phyloP scores from a whole-genome alignment of 495 filamentous ascomycete species.

The Aspergillus sclerotioniger region DNA sequence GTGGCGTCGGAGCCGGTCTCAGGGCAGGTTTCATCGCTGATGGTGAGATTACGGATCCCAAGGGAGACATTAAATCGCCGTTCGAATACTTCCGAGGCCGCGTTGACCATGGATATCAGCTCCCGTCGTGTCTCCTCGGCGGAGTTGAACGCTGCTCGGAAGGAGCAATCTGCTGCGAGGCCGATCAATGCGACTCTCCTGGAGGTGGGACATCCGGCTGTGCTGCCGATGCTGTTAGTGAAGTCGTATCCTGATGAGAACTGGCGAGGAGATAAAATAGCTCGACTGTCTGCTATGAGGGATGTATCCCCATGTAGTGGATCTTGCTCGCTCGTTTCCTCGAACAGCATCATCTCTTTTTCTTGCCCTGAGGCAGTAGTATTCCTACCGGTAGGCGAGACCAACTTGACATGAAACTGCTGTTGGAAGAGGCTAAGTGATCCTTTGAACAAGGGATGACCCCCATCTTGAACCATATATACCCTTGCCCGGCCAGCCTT shows the following conservation, averaged over 20 bases:
- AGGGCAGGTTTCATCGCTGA: conserved; percentile 66
- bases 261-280: not conserved
- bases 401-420: conserved; percentile 58
- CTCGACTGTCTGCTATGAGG: no score
- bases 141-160: conserved; percentile 63
- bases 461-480: conserved; percentile 65
- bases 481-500: conserved; percentile 80
- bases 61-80: conserved; percentile 85
- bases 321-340: not conserved
- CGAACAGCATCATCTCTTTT: conserved; percentile 36
- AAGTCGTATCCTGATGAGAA: not conserved
- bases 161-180: conserved; percentile 88
- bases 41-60: conserved; percentile 74
- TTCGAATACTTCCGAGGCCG: conserved; percentile 79
- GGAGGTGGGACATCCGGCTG: conserved; percentile 72
- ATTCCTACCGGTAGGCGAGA: not conserved
- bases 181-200: conserved; percentile 81
- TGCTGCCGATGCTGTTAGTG: conserved; percentile 63
- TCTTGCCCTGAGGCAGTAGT: conserved; percentile 44
- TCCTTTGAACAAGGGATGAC: conserved; percentile 74
- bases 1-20: conserved; percentile 53
- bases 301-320: not conserved
- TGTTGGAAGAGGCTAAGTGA: conserved; percentile 68
- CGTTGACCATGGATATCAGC: conserved; percentile 74
- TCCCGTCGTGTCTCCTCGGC: conserved; percentile 58